These are phyloP conservation scores for Penicillium sp. DNA, from an alignment of 2,329 filamentous ascomycete genomes.

Conservation along the genomic window DNA sequence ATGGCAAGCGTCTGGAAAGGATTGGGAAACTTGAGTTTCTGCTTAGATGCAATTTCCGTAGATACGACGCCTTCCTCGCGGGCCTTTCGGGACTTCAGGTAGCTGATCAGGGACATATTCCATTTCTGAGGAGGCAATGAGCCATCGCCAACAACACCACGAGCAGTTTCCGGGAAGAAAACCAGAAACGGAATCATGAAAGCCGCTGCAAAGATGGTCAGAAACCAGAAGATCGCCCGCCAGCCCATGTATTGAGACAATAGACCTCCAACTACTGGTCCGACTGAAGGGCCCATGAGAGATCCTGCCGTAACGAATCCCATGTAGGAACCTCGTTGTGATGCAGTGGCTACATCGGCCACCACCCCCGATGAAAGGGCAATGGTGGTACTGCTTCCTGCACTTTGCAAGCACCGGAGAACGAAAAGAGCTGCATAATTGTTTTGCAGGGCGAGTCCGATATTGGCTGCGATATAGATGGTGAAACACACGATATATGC, in stretches of 20 bases:
- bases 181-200: slow-evolving; percentile 39
- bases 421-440: slow-evolving; percentile 41
- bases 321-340: slow-evolving; percentile 45
- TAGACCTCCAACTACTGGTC: slow-evolving; percentile 39
- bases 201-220: slow-evolving; percentile 48
- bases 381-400: slow-evolving; percentile 44
- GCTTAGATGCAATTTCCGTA: slow-evolving; percentile 10
- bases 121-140: slow-evolving; percentile 37
- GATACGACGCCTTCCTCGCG: slow-evolving; percentile 13
- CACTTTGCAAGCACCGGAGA: slow-evolving; percentile 43
- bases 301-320: slow-evolving; percentile 38
- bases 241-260: slow-evolving; percentile 41
- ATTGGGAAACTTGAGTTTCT: slow-evolving; percentile 38
- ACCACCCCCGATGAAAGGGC: slow-evolving; percentile 44
- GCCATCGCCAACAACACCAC: slow-evolving; percentile 42
- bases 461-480: slow-evolving; percentile 45
- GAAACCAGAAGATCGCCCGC: slow-evolving; percentile 49
- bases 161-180: slow-evolving; percentile 41
- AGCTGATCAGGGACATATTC: slow-evolving; percentile 38
- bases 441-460: slow-evolving; percentile 42
- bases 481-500: slow-evolving; percentile 55
- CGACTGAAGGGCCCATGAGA: slow-evolving; percentile 36
- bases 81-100: slow-evolving; percentile 29
- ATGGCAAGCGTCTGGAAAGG: slow-evolving; percentile 40
- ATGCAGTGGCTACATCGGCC: slow-evolving; percentile 40